These are phyloP conservation scores for Coemansia sp. DNA, from an alignment of 192 early-diverging fungal species.

Conservation along the genomic window DNA sequence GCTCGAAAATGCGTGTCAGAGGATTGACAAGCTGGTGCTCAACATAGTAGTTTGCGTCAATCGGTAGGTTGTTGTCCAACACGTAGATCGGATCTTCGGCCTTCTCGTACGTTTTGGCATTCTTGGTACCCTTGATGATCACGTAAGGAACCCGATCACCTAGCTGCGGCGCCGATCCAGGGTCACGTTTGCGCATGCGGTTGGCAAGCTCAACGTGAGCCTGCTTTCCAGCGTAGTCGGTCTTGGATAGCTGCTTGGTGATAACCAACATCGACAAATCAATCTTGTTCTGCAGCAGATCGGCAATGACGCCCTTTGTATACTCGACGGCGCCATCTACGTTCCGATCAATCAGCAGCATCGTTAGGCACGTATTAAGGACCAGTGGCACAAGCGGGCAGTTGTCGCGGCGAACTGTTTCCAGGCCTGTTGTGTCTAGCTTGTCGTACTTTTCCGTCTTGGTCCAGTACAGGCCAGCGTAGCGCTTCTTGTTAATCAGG, in stretches of 20 bases:
- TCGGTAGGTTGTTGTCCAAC: conserved; percentile 97
- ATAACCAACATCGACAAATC: conserved; percentile 96
- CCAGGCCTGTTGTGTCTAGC: conserved; percentile 96
- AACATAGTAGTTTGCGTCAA: conserved; percentile 95
- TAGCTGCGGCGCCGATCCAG: conserved; percentile 91
- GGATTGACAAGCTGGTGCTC: conserved; percentile 97
- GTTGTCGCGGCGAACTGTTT: conserved; percentile 96
- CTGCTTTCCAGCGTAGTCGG: conserved; percentile 94
- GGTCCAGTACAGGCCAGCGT: conserved; percentile 98
- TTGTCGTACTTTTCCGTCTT: conserved; percentile 91
- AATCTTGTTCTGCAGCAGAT: conserved; percentile 94
- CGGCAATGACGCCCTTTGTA: conserved; percentile 84
- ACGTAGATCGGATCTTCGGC: conserved; percentile 98
- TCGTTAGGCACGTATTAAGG: conserved; percentile 87
- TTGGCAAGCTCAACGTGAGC: conserved; percentile 95
- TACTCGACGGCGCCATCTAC: conserved; percentile 81
- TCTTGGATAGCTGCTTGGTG: conserved; percentile 91
- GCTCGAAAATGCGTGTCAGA: conserved; percentile 91
- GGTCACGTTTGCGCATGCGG: conserved; percentile 93
- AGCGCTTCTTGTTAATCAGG: conserved; percentile 98
- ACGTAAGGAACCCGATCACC: conserved; percentile 98
- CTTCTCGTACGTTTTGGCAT: conserved; percentile 91
- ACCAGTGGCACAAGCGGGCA: conserved; percentile 90
- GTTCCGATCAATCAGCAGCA: conserved; percentile 88
- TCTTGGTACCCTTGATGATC: conserved; percentile 83